Conservation (phyloP, 352 stramenopile species). For the Phytopythium montanum region DNA sequence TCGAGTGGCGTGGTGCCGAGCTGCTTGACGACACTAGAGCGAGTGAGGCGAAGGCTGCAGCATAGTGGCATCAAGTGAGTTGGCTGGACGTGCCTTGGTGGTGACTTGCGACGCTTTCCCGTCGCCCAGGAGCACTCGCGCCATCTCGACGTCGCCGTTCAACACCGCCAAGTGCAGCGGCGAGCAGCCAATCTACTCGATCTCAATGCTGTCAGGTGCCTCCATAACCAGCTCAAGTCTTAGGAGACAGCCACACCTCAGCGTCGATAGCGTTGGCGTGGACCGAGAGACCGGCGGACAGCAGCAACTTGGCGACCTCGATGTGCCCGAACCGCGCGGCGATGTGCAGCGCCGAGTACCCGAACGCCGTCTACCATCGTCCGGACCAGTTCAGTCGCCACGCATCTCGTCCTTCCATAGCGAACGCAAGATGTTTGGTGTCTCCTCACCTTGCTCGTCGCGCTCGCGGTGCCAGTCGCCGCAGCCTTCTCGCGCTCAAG, state of each 20-base stretch:
- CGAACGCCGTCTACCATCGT: constrained; percentile 49
- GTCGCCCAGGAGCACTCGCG: constrained; percentile 49
- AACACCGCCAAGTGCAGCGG: constrained; percentile 66
- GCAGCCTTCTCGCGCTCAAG: neutral
- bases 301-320: constrained; percentile 43
- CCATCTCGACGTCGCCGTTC: constrained; percentile 37
- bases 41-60: neutral
- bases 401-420: neutral
- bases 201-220: neutral
- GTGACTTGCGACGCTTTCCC: constrained; percentile 24
- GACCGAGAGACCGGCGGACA: constrained; percentile 15
- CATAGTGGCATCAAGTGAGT: too few species aligned
- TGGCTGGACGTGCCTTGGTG: constrained; percentile 32
- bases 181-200: constrained; percentile 38
- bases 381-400: neutral
- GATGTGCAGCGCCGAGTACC: constrained; percentile 66
- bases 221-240: too few species aligned
- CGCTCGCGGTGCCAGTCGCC: constrained; percentile 17
- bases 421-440: too few species aligned
- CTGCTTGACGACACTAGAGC: constrained; percentile 8
- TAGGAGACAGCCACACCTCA: constrained; percentile 35
- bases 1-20: constrained; percentile 59
- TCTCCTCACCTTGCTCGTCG: constrained; percentile 1
- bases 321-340: constrained; percentile 59
- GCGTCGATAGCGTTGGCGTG: constrained; percentile 23